phyloP scores from a whole-genome alignment of 441 rosid species.

The Gossypium davidsonii region DNA sequence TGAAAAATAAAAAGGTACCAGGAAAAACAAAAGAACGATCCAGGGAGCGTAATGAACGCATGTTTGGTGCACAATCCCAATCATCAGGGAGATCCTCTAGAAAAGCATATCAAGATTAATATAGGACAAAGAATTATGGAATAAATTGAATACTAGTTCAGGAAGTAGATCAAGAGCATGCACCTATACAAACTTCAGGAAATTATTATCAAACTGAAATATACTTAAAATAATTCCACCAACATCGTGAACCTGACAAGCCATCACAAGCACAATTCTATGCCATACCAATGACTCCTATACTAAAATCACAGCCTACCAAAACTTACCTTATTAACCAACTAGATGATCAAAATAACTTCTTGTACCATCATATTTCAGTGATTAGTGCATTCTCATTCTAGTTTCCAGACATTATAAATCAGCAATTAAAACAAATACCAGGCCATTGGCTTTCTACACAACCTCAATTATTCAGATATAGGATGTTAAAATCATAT shows the following conservation, averaged over 20 bases:
- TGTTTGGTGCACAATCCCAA: conserved; percentile 55
- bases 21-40: conserved; percentile 90
- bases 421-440: background rate
- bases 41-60: conserved; percentile 50
- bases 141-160: background rate
- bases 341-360: background rate
- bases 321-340: background rate
- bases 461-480: background rate
- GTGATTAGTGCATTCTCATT: background rate
- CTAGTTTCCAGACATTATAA: background rate
- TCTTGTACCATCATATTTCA: background rate
- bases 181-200: background rate
- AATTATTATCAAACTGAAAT: background rate
- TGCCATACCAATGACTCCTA: background rate
- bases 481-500: conserved; percentile 1
- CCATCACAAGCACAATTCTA: background rate
- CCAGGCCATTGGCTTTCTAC: background rate
- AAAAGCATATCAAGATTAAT: conserved; percentile 18
- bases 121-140: conserved; percentile 9
- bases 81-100: conserved; percentile 69
- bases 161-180: background rate
- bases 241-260: background rate
- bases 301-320: background rate
- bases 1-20: conserved; percentile 39
- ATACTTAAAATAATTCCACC: background rate